phyloP scores from a whole-genome alignment of 2,329 filamentous ascomycete genomes.

The Aspergillus fumigatiaffinis region DNA sequence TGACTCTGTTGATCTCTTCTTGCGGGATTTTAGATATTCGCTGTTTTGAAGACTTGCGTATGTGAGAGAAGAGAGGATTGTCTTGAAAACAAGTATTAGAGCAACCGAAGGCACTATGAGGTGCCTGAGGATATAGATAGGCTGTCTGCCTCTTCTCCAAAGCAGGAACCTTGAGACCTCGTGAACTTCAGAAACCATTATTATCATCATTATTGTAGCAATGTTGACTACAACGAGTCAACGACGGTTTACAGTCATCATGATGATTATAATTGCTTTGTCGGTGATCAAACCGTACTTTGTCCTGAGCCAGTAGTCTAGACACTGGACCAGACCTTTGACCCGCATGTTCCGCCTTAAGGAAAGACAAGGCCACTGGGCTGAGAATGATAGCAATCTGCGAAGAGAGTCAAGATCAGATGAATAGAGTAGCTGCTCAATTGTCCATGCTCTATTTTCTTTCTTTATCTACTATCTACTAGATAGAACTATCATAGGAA shows the following conservation, averaged over 20 bases:
- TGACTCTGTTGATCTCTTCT: not conserved
- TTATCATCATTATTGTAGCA: not conserved
- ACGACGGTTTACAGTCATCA: not conserved
- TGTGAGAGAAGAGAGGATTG: not conserved
- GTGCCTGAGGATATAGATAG: not conserved
- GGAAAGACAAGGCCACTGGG: not conserved
- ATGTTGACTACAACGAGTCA: no score
- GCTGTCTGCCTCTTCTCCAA: not conserved
- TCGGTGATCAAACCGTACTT: not conserved
- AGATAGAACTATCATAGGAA: not conserved
- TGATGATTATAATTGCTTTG: not conserved
- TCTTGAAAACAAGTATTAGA: not conserved
- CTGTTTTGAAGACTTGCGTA: not conserved
- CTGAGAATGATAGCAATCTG: not conserved
- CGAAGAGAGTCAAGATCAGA: not conserved
- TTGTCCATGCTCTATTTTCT: not conserved
- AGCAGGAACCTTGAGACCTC: not conserved
- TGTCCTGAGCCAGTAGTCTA: conserved; percentile 2
- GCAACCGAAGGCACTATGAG: not conserved
- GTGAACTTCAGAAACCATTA: not conserved
- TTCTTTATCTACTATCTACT: no score
- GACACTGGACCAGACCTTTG: conserved; percentile 4
- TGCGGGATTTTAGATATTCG: not conserved
- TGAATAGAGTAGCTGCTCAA: not conserved
- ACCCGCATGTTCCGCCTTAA: conserved; percentile 5